Evolutionary conservation across 176 grass and related monocot genomes (phyloP).

Genomic region (Carex pumila): DNA sequence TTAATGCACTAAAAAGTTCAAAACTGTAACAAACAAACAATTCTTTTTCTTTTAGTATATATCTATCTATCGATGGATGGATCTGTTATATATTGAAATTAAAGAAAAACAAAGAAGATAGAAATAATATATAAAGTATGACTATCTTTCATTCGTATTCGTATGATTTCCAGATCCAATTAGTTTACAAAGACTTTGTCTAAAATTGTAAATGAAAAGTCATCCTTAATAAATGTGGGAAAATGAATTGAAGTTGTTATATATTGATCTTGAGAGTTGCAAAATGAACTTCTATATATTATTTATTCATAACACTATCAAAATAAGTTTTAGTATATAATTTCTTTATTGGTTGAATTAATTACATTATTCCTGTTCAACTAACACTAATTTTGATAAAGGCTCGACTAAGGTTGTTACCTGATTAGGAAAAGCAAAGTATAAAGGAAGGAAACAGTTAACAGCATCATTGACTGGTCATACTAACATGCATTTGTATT

Average conservation of each 20-base stretch:
- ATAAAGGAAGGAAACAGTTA: constrained; percentile 38
- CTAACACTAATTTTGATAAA: constrained; percentile 24
- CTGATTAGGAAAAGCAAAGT: constrained; percentile 30
- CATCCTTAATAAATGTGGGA: too few species aligned
- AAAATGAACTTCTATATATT: too few species aligned
- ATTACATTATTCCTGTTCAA: neutral
- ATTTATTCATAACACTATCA: too few species aligned
- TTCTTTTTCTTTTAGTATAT: neutral
- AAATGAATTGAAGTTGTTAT: too few species aligned
- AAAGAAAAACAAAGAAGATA: too few species aligned
- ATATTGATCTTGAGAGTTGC: too few species aligned
- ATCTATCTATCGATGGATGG: neutral
- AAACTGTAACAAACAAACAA: constrained; percentile 2
- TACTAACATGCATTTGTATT: constrained; percentile 75
- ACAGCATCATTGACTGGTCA: constrained; percentile 67
- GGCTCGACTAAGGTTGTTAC: constrained; percentile 4
- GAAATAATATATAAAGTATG: too few species aligned
- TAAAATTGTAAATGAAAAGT: too few species aligned
- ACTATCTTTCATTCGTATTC: too few species aligned
- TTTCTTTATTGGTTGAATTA: neutral
- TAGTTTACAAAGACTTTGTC: too few species aligned
- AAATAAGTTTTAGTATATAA: neutral
- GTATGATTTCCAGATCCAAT: too few species aligned
- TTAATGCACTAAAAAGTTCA: neutral
- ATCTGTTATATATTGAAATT: too few species aligned